Evolutionary conservation across 257 asterid species (phyloP).

Genomic region (Solanum pinnatisectum): DNA sequence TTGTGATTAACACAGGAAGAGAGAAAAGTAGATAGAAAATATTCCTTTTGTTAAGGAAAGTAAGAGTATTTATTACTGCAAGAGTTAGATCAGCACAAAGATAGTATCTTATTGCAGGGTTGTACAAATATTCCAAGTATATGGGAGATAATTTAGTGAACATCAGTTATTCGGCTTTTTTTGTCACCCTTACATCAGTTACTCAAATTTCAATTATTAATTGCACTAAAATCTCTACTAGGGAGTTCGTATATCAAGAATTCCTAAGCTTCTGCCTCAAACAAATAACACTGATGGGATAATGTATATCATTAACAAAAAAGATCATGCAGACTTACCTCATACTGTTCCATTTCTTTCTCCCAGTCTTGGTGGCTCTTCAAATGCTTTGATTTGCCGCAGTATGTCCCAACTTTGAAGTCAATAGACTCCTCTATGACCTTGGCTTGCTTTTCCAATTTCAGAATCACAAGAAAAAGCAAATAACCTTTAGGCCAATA

Average conservation of each 20-base stretch:
- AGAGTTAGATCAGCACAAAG: not conserved
- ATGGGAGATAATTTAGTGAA: not conserved
- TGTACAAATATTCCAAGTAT: not conserved
- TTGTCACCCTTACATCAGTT: not conserved
- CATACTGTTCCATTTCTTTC: slow-evolving; percentile 67
- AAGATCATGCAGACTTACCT: slow-evolving; percentile 49
- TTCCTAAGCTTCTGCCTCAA: not conserved
- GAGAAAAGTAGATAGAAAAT: not conserved
- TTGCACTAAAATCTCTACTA: not conserved
- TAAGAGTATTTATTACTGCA: not conserved
- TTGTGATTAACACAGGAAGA: not conserved
- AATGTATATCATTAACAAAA: not conserved
- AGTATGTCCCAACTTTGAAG: slow-evolving; percentile 60
- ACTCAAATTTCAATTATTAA: not conserved
- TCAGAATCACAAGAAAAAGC: slow-evolving; percentile 3
- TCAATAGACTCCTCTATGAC: slow-evolving; percentile 68
- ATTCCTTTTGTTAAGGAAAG: not conserved
- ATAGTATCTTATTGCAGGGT: not conserved
- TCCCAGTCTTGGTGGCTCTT: slow-evolving; percentile 57
- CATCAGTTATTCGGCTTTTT: not conserved
- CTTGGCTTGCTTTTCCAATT: slow-evolving; percentile 72
- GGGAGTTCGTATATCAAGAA: not conserved
- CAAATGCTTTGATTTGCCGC: slow-evolving; percentile 48
- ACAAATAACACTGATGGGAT: not conserved
- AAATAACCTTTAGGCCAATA: not conserved